Evolutionary conservation across 495 filamentous ascomycete genomes (phyloP).

Genomic region (Xylaria sp.): DNA sequence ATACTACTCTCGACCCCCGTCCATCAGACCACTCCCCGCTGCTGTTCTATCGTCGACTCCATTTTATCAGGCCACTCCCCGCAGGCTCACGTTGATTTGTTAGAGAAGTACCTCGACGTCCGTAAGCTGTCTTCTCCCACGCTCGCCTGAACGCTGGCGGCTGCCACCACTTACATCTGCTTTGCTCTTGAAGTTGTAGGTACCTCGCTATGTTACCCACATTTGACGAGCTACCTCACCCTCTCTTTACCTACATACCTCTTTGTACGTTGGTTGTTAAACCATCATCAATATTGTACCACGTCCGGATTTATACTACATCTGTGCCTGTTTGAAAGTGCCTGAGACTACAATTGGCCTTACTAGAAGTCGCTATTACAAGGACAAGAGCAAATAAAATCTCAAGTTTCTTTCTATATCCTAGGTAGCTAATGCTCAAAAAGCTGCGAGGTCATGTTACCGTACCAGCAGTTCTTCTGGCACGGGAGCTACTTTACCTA

Average conservation of each 20-base stretch:
- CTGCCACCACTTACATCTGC: background rate
- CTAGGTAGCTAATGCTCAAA: background rate
- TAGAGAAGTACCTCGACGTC: background rate
- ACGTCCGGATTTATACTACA: too few species aligned
- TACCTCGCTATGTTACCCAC: constrained; percentile 8
- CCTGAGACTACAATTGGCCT: background rate
- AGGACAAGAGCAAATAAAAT: background rate
- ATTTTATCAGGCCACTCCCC: constrained; percentile 27
- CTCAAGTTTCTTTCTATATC: background rate
- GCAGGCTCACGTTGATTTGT: constrained; percentile 21
- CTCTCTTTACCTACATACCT: too few species aligned
- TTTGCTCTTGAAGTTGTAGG: constrained; percentile 14
- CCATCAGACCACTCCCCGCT: constrained; percentile 24
- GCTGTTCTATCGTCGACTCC: constrained; percentile 16
- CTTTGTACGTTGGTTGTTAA: background rate
- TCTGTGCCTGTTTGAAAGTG: background rate
- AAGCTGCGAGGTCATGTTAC: background rate
- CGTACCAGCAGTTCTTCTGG: background rate
- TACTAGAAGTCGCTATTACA: background rate
- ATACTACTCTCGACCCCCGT: background rate
- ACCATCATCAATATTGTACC: background rate
- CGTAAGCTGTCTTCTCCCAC: background rate
- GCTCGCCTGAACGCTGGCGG: constrained; percentile 16
- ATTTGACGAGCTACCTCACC: constrained; percentile 4
- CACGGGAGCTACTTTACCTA: background rate